phyloP scores from a whole-genome alignment of 129 eudicot species.

The Arctium minus region DNA sequence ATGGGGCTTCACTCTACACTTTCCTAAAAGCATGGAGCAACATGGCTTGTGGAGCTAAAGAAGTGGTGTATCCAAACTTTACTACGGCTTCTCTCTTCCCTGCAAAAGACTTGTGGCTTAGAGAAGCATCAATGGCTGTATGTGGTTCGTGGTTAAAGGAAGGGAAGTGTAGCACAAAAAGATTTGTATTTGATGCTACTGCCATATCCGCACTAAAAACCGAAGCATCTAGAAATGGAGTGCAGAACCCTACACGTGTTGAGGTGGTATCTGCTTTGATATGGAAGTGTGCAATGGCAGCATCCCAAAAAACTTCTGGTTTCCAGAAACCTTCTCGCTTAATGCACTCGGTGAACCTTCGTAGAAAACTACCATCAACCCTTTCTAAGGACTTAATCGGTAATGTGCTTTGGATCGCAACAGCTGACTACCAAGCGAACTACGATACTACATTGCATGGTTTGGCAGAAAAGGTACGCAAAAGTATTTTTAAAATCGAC shows the following conservation, averaged over 20 bases:
- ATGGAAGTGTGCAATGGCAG: conserved; percentile 22
- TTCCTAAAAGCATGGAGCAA: conserved; percentile 44
- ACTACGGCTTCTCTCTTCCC: conserved; percentile 39
- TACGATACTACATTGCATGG: background rate
- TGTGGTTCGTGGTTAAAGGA: conserved; percentile 37
- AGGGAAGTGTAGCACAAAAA: conserved; percentile 37
- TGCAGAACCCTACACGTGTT: conserved; percentile 1
- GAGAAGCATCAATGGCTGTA: conserved; percentile 26
- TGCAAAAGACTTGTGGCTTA: conserved; percentile 25
- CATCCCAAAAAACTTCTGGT: conserved; percentile 3
- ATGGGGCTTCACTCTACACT: conserved; percentile 37
- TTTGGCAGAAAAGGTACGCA: conserved; percentile 3
- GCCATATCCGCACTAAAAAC: background rate
- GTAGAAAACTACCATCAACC: conserved; percentile 1
- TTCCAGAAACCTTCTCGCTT: background rate
- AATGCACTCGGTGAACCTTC: background rate
- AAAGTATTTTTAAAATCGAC: background rate
- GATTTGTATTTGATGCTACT: background rate
- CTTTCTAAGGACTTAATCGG: conserved; percentile 2
- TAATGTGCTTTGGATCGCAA: conserved; percentile 11
- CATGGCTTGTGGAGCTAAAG: conserved; percentile 9
- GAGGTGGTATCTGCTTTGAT: conserved; percentile 13
- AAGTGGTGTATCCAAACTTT: conserved; percentile 32
- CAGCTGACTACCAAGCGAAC: background rate
- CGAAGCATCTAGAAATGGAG: background rate